Evolutionary conservation across 1,139 yeast species (phyloP).

Genomic region (Sugiyamaella sp.): DNA sequence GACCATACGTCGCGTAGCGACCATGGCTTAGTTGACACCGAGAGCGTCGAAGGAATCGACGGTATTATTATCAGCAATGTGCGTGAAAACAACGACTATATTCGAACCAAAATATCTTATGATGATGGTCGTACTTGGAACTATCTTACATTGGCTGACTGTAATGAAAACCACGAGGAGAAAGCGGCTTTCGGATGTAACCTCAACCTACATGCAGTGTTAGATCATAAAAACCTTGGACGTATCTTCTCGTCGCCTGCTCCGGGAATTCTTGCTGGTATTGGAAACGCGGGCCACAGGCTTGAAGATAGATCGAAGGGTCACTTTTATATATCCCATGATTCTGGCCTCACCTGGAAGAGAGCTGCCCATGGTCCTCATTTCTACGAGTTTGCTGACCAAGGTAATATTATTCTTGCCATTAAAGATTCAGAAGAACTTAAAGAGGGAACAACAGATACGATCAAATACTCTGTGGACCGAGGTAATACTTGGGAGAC

Average conservation of each 20-base stretch:
- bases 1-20: conserved; percentile 49
- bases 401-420: conserved; percentile 75
- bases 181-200: conserved; percentile 48
- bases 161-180: conserved; percentile 41
- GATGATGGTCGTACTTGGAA: conserved; percentile 72
- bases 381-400: conserved; percentile 71
- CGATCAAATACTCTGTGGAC: conserved; percentile 61
- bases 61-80: conserved; percentile 70
- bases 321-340: conserved; percentile 62
- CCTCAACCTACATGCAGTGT: conserved; percentile 56
- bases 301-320: conserved; percentile 37
- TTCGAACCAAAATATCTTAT: conserved; percentile 53
- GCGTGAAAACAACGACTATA: conserved; percentile 29
- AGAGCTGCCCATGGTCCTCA: conserved; percentile 58
- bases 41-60: conserved; percentile 62
- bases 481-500: conserved; percentile 72
- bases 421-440: conserved; percentile 46
- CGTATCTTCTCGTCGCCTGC: conserved; percentile 63
- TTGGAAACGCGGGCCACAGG: conserved; percentile 43
- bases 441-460: conserved; percentile 27
- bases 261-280: conserved; percentile 68
- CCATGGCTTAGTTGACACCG: conserved; percentile 49
- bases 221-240: conserved; percentile 59
- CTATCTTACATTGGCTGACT: conserved; percentile 52
- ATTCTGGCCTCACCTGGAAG: conserved; percentile 78